phyloP scores from a whole-genome alignment of 2,329 filamentous ascomycete genomes.

The Clonostachys rhizophaga region DNA sequence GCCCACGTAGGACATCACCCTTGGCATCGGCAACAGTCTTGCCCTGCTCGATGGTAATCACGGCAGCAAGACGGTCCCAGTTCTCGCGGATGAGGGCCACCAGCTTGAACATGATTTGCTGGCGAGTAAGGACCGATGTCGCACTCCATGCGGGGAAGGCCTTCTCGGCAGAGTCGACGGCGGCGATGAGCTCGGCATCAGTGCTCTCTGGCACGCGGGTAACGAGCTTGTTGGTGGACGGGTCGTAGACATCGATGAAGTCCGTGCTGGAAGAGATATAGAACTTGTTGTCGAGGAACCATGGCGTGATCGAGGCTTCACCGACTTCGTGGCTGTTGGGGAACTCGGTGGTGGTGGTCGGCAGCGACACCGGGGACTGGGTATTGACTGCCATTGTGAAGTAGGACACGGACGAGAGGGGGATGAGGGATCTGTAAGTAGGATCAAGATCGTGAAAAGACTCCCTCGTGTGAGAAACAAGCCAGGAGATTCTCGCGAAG shows the following conservation, averaged over 20 bases:
- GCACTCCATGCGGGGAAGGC: conserved; percentile 65
- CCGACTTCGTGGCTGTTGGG: too few species aligned
- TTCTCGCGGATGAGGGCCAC: conserved; percentile 69
- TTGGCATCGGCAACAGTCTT: conserved; percentile 74
- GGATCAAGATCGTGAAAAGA: too few species aligned
- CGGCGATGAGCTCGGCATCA: conserved; percentile 62
- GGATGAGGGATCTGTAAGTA: too few species aligned
- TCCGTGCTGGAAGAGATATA: conserved; percentile 54
- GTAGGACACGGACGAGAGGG: too few species aligned
- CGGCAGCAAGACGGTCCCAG: conserved; percentile 71
- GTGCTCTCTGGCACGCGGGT: conserved; percentile 74
- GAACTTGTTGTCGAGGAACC: conserved; percentile 69
- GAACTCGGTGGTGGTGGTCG: too few species aligned
- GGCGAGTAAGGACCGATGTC: conserved; percentile 62
- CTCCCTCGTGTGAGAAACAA: too few species aligned
- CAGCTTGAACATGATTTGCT: conserved; percentile 77
- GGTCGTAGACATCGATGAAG: conserved; percentile 72
- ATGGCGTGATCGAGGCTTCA: too few species aligned
- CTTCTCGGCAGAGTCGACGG: conserved; percentile 64
- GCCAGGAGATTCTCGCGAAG: too few species aligned
- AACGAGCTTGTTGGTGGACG: conserved; percentile 74
- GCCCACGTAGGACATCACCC: conserved; percentile 68
- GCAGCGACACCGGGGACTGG: too few species aligned
- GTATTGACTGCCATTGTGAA: too few species aligned
- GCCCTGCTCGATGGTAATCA: conserved; percentile 74